Evolutionary conservation across 345 rosid genomes (phyloP).

Genomic region (Populus tremula): DNA sequence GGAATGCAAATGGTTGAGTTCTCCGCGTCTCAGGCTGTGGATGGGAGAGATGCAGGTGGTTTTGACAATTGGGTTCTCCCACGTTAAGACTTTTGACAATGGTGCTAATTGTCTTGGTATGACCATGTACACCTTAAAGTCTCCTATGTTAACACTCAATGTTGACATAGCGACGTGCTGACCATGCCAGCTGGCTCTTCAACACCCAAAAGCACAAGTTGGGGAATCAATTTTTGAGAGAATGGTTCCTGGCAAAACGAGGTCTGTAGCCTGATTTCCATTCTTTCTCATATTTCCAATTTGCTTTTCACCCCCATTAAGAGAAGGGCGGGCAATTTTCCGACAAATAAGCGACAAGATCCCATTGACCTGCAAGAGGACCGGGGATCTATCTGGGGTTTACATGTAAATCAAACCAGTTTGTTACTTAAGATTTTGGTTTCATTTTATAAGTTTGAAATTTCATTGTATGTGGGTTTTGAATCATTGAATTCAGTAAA

Average conservation of each 20-base stretch:
- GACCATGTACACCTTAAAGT: not conserved
- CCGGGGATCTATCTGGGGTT: not conserved
- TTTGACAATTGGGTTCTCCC: not conserved
- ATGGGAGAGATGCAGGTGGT: not conserved
- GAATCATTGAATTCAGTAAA: not conserved
- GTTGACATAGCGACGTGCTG: not conserved
- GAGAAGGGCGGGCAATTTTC: not conserved
- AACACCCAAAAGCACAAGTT: not conserved
- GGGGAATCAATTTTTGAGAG: not conserved
- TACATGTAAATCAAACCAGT: not conserved
- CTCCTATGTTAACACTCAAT: not conserved
- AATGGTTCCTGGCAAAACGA: not conserved
- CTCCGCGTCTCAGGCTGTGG: conserved; percentile 9
- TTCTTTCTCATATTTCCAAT: not conserved
- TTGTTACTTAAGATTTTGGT: not conserved
- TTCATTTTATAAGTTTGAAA: not conserved
- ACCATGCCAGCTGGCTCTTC: not conserved
- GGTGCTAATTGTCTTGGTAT: not conserved
- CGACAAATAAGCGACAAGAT: no score
- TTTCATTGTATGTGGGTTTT: not conserved
- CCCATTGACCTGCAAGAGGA: not conserved
- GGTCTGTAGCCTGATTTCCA: not conserved
- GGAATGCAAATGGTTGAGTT: conserved; percentile 89
- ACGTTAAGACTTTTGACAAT: not conserved
- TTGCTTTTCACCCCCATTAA: not conserved